phyloP scores from a whole-genome alignment of 2,329 filamentous ascomycete genomes.

The Colletotrichum sp. region DNA sequence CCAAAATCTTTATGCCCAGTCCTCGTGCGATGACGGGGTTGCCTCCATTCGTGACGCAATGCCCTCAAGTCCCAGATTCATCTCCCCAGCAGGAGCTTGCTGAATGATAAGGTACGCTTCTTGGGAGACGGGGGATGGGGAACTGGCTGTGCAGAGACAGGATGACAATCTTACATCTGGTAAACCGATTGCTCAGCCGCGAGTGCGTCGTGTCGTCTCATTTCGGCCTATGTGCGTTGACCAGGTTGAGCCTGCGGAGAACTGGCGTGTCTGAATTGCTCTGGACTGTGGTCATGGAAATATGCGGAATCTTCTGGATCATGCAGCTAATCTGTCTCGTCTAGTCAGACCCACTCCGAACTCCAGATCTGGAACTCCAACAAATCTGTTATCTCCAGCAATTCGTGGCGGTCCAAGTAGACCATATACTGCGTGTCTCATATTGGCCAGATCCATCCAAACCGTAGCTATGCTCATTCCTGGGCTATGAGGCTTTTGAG shows the following conservation, averaged over 20 bases:
- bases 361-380: background rate
- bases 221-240: slow-evolving; percentile 10
- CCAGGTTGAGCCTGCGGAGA: slow-evolving; percentile 23
- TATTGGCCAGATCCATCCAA: background rate
- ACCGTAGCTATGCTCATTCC: background rate
- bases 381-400: background rate
- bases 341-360: slow-evolving; percentile 3
- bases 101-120: slow-evolving; percentile 5
- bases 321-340: background rate
- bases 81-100: background rate
- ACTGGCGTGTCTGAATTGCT: slow-evolving; percentile 22
- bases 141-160: background rate
- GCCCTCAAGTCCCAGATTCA: background rate
- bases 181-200: slow-evolving; percentile 24
- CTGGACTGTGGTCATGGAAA: background rate
- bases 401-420: background rate
- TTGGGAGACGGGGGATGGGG: background rate
- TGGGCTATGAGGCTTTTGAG: background rate
- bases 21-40: background rate
- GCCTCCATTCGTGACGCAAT: background rate
- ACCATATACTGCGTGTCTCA: background rate
- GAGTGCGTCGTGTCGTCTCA: slow-evolving; percentile 1
- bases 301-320: slow-evolving; percentile 7
- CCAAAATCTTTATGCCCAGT: background rate
- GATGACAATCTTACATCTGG: slow-evolving; percentile 22